phyloP scores from a whole-genome alignment of 192 early-diverging fungal genomes.

The Podila epicladia region DNA sequence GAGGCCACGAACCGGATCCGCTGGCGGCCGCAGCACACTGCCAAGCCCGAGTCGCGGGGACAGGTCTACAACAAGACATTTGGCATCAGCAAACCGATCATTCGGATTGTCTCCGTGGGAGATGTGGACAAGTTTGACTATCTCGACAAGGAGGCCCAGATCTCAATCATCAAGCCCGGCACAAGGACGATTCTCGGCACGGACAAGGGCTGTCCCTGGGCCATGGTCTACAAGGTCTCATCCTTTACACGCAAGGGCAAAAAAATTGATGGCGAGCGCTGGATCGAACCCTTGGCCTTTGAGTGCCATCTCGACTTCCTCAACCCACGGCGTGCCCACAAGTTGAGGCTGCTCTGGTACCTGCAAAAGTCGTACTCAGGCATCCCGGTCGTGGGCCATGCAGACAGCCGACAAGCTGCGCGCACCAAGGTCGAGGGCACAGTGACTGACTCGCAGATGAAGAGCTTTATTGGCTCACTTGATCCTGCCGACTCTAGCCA shows the following conservation, averaged over 20 bases:
- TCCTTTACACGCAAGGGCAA: conserved; percentile 53
- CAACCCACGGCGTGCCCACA: conserved; percentile 54
- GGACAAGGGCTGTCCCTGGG: conserved; percentile 51
- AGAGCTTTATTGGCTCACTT: conserved; percentile 17
- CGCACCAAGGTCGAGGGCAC: conserved; percentile 42
- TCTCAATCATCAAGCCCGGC: conserved; percentile 51
- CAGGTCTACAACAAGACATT: conserved; percentile 55
- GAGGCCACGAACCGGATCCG: conserved; percentile 53
- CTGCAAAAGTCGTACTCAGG: conserved; percentile 37
- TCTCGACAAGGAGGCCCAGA: conserved; percentile 53
- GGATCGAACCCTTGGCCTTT: conserved; percentile 51
- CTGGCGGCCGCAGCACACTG: conserved; percentile 31
- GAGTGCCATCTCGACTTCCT: conserved; percentile 55
- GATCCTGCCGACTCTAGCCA: neutral
- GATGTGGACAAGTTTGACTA: conserved; percentile 52
- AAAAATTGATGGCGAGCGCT: conserved; percentile 53
- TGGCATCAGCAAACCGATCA: conserved; percentile 51
- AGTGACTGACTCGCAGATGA: conserved; percentile 28
- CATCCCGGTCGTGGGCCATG: conserved; percentile 29
- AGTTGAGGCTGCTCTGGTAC: conserved; percentile 40
- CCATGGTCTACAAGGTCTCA: conserved; percentile 51
- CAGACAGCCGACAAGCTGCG: conserved; percentile 12
- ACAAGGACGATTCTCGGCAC: conserved; percentile 48
- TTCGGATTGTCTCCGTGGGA: conserved; percentile 55
- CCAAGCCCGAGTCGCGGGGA: conserved; percentile 23